These are phyloP conservation scores for Suillus plorans DNA, from an alignment of 768 basidiomycete genomes.

Conservation along the genomic window DNA sequence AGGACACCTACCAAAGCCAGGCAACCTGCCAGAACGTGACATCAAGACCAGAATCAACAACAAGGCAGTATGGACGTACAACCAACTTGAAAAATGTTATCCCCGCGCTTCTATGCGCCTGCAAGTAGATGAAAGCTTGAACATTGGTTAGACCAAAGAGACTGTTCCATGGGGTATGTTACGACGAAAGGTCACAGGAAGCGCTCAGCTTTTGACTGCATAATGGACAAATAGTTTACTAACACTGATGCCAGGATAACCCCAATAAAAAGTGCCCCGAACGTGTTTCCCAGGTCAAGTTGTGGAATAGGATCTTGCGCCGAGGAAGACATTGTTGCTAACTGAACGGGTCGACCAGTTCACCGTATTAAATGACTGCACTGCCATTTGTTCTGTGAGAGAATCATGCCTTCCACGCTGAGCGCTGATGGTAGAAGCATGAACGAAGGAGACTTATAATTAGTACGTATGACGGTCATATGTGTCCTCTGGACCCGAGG, in stretches of 20 bases:
- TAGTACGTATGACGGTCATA: too few species aligned
- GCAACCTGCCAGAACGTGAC: background rate
- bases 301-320: background rate
- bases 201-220: background rate
- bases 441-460: too few species aligned
- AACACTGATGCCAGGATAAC: background rate
- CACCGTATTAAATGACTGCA: background rate
- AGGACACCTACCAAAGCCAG: slow-evolving; percentile 9
- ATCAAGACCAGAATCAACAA: background rate
- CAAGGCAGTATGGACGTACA: background rate
- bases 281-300: background rate
- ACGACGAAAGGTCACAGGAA: background rate
- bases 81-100: background rate
- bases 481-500: too few species aligned
- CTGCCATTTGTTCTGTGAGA: background rate
- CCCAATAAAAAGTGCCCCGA: slow-evolving; percentile 2
- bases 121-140: background rate
- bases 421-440: background rate
- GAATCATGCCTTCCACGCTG: background rate
- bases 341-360: background rate
- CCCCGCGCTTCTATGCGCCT: background rate
- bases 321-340: background rate
- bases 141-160: background rate
- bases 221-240: background rate
- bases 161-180: background rate